These are phyloP conservation scores for Fusarium falciforme DNA, from an alignment of 2,329 filamentous ascomycete genomes.

Conservation along the genomic window DNA sequence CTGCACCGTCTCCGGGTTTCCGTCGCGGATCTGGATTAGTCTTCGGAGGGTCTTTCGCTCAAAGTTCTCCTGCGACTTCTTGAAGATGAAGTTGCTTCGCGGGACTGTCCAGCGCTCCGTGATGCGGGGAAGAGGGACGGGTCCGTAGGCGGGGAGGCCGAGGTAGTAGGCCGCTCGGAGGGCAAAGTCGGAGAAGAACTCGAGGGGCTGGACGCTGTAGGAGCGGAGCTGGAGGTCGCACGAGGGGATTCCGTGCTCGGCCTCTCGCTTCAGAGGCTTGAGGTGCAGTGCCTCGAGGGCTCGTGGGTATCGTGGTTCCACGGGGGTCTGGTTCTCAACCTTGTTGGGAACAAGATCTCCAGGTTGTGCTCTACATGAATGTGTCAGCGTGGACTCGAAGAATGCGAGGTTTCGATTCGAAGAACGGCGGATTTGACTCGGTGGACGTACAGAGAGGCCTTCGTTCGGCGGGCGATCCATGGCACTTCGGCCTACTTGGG, in stretches of 20 bases:
- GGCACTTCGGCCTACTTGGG: slow-evolving; percentile 31
- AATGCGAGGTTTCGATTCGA: not conserved
- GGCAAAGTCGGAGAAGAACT: slow-evolving; percentile 95
- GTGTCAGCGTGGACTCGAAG: slow-evolving; percentile 6
- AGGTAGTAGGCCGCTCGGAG: slow-evolving; percentile 95
- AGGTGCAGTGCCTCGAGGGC: slow-evolving; percentile 89
- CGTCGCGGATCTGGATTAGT: slow-evolving; percentile 92
- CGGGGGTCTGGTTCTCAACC: slow-evolving; percentile 3
- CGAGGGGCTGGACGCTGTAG: slow-evolving; percentile 88
- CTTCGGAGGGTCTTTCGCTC: slow-evolving; percentile 88
- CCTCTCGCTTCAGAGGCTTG: slow-evolving; percentile 80
- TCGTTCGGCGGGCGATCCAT: slow-evolving; percentile 41
- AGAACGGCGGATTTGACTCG: not conserved
- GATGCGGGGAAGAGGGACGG: slow-evolving; percentile 86
- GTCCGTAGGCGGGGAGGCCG: slow-evolving; percentile 85
- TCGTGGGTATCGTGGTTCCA: slow-evolving; percentile 71
- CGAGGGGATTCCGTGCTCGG: slow-evolving; percentile 81
- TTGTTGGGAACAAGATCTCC: slow-evolving; percentile 32
- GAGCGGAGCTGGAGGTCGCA: slow-evolving; percentile 95
- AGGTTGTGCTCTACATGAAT: slow-evolving; percentile 24
- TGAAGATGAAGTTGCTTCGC: slow-evolving; percentile 89
- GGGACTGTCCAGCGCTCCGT: slow-evolving; percentile 96
- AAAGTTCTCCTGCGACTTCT: slow-evolving; percentile 98
- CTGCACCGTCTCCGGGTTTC: slow-evolving; percentile 87
- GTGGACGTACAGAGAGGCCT: slow-evolving; percentile 43